These are phyloP conservation scores for Cyclostephanos invisitatus DNA, from an alignment of 108 stramenopile species.

Conservation along the genomic window DNA sequence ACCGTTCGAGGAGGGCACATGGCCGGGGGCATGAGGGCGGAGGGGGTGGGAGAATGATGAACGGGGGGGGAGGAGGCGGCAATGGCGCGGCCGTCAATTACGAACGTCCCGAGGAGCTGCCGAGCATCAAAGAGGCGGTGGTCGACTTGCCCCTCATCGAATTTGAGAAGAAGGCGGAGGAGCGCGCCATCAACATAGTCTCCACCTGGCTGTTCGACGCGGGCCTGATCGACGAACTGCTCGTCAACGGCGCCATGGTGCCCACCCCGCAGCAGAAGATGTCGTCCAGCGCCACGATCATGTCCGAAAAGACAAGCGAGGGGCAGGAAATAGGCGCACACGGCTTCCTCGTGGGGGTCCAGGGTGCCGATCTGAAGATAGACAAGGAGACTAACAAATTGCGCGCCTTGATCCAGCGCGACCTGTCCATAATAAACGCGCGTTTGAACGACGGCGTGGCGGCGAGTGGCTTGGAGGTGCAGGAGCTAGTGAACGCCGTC, in stretches of 20 bases:
- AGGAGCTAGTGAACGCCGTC: conserved; percentile 88
- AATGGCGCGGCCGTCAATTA: conserved; percentile 25
- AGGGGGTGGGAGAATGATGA: conserved; percentile 1
- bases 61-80: neutral
- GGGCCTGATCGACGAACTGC: conserved; percentile 84
- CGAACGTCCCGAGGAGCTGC: conserved; percentile 75
- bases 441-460: conserved; percentile 89
- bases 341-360: conserved; percentile 67
- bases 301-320: conserved; percentile 44
- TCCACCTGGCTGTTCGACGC: conserved; percentile 88
- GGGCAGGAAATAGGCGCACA: conserved; percentile 73
- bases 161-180: conserved; percentile 87
- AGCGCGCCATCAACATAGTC: conserved; percentile 78
- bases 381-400: conserved; percentile 87
- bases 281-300: conserved; percentile 6
- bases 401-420: conserved; percentile 62
- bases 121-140: conserved; percentile 80
- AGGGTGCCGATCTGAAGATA: conserved; percentile 67
- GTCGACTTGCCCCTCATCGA: conserved; percentile 64
- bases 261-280: neutral
- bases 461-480: conserved; percentile 81
- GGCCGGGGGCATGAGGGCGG: neutral
- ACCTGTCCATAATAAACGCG: conserved; percentile 79
- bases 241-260: conserved; percentile 69
- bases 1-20: conserved; percentile 8